These are phyloP conservation scores for Capsicum pubescens DNA, from an alignment of 257 asterid genomes.

Conservation along the genomic window DNA sequence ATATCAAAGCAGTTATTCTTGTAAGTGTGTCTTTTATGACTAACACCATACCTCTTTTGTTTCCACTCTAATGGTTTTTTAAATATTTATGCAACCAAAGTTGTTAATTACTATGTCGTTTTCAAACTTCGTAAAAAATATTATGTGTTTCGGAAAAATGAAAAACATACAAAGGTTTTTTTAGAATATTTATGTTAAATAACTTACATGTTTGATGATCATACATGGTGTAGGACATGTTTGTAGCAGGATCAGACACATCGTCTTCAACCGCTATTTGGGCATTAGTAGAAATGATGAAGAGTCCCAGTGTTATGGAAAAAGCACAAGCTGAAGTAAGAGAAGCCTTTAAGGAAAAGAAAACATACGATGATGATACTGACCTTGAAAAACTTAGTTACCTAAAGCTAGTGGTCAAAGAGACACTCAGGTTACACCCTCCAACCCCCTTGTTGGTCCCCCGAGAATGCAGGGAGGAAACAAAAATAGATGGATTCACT, in stretches of 20 bases:
- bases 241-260: constrained; percentile 6
- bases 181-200: no score
- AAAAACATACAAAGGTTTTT: no score
- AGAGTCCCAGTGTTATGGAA: not conserved
- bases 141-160: no score
- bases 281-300: constrained; percentile 4
- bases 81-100: not conserved
- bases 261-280: not conserved
- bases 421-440: constrained; percentile 20
- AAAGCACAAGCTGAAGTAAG: not conserved
- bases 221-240: not conserved
- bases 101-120: no score
- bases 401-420: not conserved
- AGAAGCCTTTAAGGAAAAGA: not conserved
- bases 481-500: constrained; percentile 15
- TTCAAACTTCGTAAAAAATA: no score
- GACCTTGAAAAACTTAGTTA: constrained; percentile 23
- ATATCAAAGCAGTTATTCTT: constrained; percentile 6
- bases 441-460: constrained; percentile 29
- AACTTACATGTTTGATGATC: not conserved
- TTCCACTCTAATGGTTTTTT: not conserved
- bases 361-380: not conserved
- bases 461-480: constrained; percentile 33
- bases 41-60: not conserved
- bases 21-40: not conserved